Conservation (phyloP, 2,329 filamentous ascomycete species). For the Diaporthe velutina region DNA sequence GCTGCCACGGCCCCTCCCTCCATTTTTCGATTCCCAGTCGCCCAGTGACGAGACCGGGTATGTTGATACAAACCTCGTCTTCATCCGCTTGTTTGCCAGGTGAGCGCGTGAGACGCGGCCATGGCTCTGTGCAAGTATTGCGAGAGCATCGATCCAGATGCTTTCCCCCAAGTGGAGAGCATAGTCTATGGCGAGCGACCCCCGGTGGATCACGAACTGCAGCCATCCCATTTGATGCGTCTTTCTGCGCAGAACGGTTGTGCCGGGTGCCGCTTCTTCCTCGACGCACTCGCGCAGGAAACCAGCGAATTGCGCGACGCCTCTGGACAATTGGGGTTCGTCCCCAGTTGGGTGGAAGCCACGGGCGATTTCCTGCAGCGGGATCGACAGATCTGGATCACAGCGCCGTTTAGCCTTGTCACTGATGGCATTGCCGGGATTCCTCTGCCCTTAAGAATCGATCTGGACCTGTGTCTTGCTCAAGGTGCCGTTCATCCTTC, state of each 20-base stretch:
- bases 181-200: not conserved
- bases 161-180: not conserved
- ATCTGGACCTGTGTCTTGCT: not conserved
- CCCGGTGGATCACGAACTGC: not conserved
- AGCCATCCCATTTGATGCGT: not conserved
- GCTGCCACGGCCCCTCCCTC: no score
- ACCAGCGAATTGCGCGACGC: no score
- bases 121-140: not conserved
- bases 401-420: not conserved
- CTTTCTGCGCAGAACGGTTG: not conserved
- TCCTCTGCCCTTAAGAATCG: no score
- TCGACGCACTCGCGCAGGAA: no score
- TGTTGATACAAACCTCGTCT: no score
- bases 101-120: not conserved
- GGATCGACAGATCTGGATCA: not conserved
- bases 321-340: no score
- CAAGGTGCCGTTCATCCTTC: not conserved
- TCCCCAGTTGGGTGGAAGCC: not conserved
- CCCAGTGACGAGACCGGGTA: no score
- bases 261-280: not conserved
- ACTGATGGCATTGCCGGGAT: no score
- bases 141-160: not conserved
- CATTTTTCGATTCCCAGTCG: no score
- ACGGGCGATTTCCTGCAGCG: not conserved
- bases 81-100: not conserved